Conservation (phyloP, 148 eudicot species). For the Mesembryanthemum crystallinum region DNA sequence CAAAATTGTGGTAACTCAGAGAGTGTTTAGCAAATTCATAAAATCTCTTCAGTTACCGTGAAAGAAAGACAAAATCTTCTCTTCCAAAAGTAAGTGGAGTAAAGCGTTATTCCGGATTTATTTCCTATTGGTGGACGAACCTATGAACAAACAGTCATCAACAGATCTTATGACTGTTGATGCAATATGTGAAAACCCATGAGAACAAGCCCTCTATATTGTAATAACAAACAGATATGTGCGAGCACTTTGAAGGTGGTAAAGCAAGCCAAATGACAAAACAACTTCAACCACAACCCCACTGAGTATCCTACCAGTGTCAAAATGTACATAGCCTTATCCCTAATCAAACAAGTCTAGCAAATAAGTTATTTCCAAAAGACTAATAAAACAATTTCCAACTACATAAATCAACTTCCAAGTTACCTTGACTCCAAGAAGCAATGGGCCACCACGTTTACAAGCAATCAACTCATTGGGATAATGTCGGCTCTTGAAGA, state of each 20-base stretch:
- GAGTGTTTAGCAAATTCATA: not conserved
- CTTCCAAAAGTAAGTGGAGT: too few species aligned
- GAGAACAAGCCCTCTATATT: not conserved
- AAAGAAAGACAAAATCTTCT: too few species aligned
- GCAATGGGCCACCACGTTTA: slow-evolving; percentile 96
- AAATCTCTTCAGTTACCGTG: not conserved
- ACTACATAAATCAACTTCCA: not conserved
- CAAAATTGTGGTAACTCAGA: not conserved
- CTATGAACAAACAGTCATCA: not conserved
- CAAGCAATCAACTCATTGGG: slow-evolving; percentile 98
- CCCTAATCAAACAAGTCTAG: not conserved
- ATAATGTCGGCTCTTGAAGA: slow-evolving; percentile 89
- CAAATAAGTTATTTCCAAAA: not conserved
- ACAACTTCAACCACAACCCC: not conserved
- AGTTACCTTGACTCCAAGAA: slow-evolving; percentile 95
- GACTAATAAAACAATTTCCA: not conserved
- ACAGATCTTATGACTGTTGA: not conserved
- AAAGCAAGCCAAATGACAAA: not conserved
- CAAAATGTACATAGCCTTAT: not conserved
- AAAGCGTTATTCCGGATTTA: not conserved
- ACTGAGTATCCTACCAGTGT: not conserved
- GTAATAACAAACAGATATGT: too few species aligned
- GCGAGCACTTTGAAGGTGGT: not conserved
- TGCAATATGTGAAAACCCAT: not conserved
- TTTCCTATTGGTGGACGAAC: not conserved